Base-by-base conservation (phyloP, 345 rosid genomes). In the Excoecaria cochinchinensis region DNA sequence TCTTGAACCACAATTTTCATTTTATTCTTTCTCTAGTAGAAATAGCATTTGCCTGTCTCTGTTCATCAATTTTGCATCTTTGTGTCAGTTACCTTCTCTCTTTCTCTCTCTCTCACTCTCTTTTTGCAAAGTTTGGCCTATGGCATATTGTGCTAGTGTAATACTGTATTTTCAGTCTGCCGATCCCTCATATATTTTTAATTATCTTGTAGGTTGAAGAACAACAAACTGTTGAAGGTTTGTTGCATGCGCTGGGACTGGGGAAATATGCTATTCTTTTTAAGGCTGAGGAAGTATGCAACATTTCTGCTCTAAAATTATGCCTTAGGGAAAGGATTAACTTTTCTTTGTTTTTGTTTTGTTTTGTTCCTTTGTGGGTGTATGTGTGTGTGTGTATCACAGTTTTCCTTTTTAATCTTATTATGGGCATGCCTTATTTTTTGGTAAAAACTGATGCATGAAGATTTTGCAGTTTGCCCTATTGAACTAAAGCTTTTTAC, bases 271-370 rank as follows among this genome's bases (percentile, higher is more conserved):
- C 82, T 60, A 80, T 87, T 77, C 70, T 75, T 76, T 93, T 95
- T 78, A 93, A 95, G 93, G 90, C 90, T 48, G 99, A 95, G 87
- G 97, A 93, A 87, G 99, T 95, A 89, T 40, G 97, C 72, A 78
- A 44, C 25, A 36, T 63, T 67, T 24, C 57, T 82, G 48, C 69
- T 75, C 56, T 46, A 40, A 40, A n/a, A 53, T 36, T 21, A 42
- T 65, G 66, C 44, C 63, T 51, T 65, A 42, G 40, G 14, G 56
- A 31, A 62, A 53, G 31, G 52, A 48, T 50, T 13, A 61, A 31
- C 31, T 31, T 31, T 57, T 31, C 63, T 57, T 40, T 47, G 6
- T 62, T 51, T 64, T 11, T 36, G 4, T 39, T 39, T 40, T 25
- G 8, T 51, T 36, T 57, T 16, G 31, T 25, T 4, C 52, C 42